Percentiles rank a stretch among this genome's conserved stretches.
Evolutionary conservation across 116 monocot species (phyloP).

Genomic region (Phalaenopsis hybrid): DNA sequence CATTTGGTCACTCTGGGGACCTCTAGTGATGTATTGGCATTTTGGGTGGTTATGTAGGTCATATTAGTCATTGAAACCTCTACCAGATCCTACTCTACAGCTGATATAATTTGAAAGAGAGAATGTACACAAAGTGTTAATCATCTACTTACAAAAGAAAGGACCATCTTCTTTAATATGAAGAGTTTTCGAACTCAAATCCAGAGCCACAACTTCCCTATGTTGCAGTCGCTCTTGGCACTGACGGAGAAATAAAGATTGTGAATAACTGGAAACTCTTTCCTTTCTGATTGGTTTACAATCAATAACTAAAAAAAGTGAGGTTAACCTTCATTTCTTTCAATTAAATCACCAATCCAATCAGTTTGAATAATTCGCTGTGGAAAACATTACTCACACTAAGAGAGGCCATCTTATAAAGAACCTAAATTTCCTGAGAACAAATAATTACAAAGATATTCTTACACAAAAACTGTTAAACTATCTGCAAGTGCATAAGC

Average conservation of each 20-base stretch:
- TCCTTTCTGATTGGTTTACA: too few relatives aligned
- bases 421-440: not conserved
- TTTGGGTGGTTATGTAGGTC: not conserved
- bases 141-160: not conserved
- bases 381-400: not conserved
- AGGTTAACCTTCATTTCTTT: too few relatives aligned
- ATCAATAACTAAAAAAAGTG: too few relatives aligned
- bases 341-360: not conserved
- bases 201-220: not conserved
- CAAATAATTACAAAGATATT: not conserved
- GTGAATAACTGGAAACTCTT: too few relatives aligned
- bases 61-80: not conserved
- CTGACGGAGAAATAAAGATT: too few relatives aligned
- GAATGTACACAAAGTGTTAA: not conserved
- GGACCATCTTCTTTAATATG: not conserved
- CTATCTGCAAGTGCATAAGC: not conserved
- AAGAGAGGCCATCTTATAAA: not conserved
- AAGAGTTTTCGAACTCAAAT: not conserved
- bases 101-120: not conserved
- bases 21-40: not conserved
- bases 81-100: not conserved
- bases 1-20: not conserved
- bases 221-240: too few relatives aligned
- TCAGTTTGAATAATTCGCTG: not conserved
- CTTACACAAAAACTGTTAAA: not conserved